Base-by-base conservation (phyloP, 108 stramenopile species). In the Epithemia pelagica region DNA sequence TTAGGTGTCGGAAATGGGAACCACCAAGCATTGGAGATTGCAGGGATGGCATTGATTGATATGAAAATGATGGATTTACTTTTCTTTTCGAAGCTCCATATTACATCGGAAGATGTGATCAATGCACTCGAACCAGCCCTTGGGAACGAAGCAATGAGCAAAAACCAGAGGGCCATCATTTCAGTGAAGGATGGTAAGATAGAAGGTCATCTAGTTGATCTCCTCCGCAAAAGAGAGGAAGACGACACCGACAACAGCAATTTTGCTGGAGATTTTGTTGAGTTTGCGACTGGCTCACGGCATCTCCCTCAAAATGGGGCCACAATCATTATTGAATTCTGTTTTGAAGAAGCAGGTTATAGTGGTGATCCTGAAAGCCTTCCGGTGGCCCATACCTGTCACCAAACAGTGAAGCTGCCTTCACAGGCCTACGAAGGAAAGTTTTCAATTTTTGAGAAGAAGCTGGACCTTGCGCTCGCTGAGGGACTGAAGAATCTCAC, bases 311-410 rank as follows among this genome's bases (percentile, higher is more conserved):
- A 58, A 23, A 8, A n/a, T 7, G 56, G 56, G 8, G 56, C 26
- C 25, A 58, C 7, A 58, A 26, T 58, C 8, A 7, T 58, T 5
- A 27, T 58, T 23, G 56, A 58, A 58, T 58, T 58, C 21, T 18
- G 21, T 27, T 26, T n/a, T 58, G 56, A n/a, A 5, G 56, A 58
- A 46, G 26, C 7, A 8, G 56, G 56, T 7, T 58, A 27, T 21
- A 23, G 21, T 18, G 26, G 56, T 18, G 25, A 18, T 27, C 10
- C 5, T 10, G 15, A 46, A 10, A 46, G 37, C 21, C 56, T 58
- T 8, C 56, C 56, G 21, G 56, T 58, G 5, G 56, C 56, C 25
- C 56, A 58, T 21, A 58, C 56, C 7, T 58, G 56, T 27, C 7
- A 7, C 22, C 5, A n/a, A 8, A 27, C 26, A 21, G 21, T 58